A percentile compares a stretch with the other conserved stretches of the same genome.
These are phyloP conservation scores for Escovopsis sp. DNA, from an alignment of 2,329 filamentous ascomycete genomes.

Conservation along the genomic window DNA sequence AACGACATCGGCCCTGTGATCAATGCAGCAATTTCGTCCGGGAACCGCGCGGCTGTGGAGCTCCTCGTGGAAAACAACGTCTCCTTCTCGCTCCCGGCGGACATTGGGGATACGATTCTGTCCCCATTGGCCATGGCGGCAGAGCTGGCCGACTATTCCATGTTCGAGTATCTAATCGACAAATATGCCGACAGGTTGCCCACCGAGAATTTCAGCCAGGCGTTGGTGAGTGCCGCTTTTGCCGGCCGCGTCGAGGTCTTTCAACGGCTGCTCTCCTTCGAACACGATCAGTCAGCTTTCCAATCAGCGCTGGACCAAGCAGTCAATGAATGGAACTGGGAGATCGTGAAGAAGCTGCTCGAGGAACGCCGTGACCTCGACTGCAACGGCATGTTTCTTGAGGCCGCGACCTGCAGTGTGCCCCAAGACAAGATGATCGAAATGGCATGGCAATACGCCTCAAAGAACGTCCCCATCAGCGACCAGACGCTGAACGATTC, in stretches of 20 bases:
- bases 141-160: slow-evolving; percentile 20
- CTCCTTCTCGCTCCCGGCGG: slow-evolving; percentile 10
- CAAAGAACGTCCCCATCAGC: slow-evolving; percentile 14
- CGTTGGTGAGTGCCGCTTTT: slow-evolving; percentile 22
- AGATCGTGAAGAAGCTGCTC: slow-evolving; percentile 20
- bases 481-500: slow-evolving; percentile 16
- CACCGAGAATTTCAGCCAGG: slow-evolving; percentile 22
- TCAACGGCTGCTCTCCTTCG: slow-evolving; percentile 18
- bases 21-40: slow-evolving; percentile 25
- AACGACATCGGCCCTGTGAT: slow-evolving; percentile 18
- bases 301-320: slow-evolving; percentile 20
- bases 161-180: slow-evolving; percentile 25
- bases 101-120: slow-evolving; percentile 5
- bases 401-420: slow-evolving; percentile 15
- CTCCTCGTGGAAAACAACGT: slow-evolving; percentile 23
- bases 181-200: slow-evolving; percentile 24
- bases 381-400: slow-evolving; percentile 20
- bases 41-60: slow-evolving; percentile 24
- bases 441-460: slow-evolving; percentile 22
- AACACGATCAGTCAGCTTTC: slow-evolving; percentile 16
- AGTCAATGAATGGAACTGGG: slow-evolving; percentile 20
- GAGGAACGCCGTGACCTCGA: slow-evolving; percentile 17
- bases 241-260: slow-evolving; percentile 24
- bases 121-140: slow-evolving; percentile 24
- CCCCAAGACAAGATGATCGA: slow-evolving; percentile 20